Evolutionary conservation across 139 green algal genomes (phyloP), one percentile per base, ranked within the genome.

Genomic region (Chlorella sp.): DNA sequence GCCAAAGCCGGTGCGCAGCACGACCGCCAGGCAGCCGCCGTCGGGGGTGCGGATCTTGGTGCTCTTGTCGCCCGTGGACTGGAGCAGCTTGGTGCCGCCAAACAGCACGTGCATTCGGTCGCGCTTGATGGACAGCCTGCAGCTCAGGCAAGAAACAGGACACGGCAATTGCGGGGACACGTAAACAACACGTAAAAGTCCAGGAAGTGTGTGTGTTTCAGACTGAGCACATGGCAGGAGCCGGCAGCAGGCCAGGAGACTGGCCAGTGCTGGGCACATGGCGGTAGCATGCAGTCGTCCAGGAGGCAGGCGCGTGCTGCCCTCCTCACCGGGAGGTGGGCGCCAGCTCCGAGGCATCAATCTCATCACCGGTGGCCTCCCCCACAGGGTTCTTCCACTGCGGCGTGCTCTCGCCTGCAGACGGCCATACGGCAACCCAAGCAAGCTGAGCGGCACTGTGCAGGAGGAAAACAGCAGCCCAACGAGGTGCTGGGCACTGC

Each of bases 1-100:
- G 85, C 98, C 95, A 90, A 99, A 99, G 32, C 97, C 97, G 25
- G 97, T 99, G 26, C 97, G 94, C 83, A 99, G 89, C 26, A 99
- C 96, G 3, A 98, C 88, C 1, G 92, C 95, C 62, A 99, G 82
- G 87, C 96, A 98, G 76, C 96, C 97, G 36, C 94, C 92, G 85
- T 99, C 98, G 4, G 96, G 94, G 1, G 95, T 98, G 39, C 86
- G 85, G 30, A 97, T 84, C 30, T 89, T 85, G 0, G 93, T 90
- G 18, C 30, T 74, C 87, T 93, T 94, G 80, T 96, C 94, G 0
- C 75, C 85, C 0, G 89, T 96, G 85, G 95, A 88, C 87, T 98
- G 94, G 87, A 99, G 88, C 20, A 99, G 84, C 87, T 96, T 97
- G 25, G 97, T 99, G 41, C 97, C 97, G 36, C 95, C 93, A 89